Percentiles rank a stretch among this genome's conserved stretches.
Evolutionary conservation across 768 basidiomycete species (phyloP).

Genomic region (Scleroderma citrinum): DNA sequence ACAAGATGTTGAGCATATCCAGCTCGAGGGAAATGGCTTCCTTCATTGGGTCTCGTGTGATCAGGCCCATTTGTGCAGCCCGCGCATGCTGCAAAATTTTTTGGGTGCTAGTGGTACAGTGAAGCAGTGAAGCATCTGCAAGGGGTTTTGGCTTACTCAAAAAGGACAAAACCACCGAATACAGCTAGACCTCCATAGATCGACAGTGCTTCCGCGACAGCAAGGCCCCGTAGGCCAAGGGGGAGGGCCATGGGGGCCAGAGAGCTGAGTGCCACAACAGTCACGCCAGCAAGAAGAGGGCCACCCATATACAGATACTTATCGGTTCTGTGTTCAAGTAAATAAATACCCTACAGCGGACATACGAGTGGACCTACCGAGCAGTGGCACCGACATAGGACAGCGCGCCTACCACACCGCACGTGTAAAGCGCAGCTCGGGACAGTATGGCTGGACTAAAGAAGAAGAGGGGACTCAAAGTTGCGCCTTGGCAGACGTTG

Average conservation of each 20-base stretch:
- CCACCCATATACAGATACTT: conserved; percentile 84
- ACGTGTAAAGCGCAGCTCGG: conserved; percentile 83
- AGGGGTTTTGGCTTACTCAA: conserved; percentile 49
- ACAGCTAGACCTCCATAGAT: conserved; percentile 88
- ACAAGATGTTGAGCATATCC: conserved; percentile 91
- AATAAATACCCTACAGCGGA: background rate
- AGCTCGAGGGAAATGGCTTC: conserved; percentile 77
- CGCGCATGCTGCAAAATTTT: conserved; percentile 77
- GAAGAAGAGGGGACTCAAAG: conserved; percentile 86
- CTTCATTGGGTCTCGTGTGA: conserved; percentile 67
- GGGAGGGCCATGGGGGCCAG: conserved; percentile 88
- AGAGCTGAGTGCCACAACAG: conserved; percentile 81
- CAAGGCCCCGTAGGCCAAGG: conserved; percentile 70
- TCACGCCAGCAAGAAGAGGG: conserved; percentile 82
- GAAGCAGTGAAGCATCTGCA: background rate
- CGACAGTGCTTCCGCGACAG: conserved; percentile 69
- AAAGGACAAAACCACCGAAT: conserved; percentile 82
- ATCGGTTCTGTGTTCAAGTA: conserved; percentile 46
- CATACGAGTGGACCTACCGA: conserved; percentile 36
- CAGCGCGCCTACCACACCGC: conserved; percentile 79
- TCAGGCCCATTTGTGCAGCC: conserved; percentile 59
- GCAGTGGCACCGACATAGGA: conserved; percentile 89
- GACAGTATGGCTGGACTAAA: conserved; percentile 78
- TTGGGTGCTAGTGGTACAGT: conserved; percentile 53
- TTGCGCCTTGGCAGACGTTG: conserved; percentile 81